Base-by-base conservation (phyloP, 2,329 filamentous ascomycete genomes). In the Fusarium sambucinum region DNA sequence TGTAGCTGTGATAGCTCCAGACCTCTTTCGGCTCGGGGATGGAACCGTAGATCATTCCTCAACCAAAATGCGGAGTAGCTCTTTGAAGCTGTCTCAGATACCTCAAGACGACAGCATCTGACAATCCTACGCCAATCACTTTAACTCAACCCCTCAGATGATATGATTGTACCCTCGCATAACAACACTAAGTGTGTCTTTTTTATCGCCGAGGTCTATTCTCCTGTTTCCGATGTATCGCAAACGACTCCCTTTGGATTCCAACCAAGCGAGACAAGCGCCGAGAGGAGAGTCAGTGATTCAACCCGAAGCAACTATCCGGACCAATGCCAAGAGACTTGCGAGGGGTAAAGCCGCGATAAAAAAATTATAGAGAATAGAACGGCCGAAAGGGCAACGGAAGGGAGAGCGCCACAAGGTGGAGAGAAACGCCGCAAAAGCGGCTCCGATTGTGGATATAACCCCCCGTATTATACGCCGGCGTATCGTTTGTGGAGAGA, bases 11-110 rank as follows among this genome's bases (percentile, higher is more conserved):
- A 23, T 23, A 68, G 51, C 65, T 54, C 51, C 32, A 68, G 59
- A 29, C 45, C 46, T 50, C 41, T 50, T 17, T 47, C 42, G 40
- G 45, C 13, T 55, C 16, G 19, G 54, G 46, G 29, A 47, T 65
- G 42, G 59, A 61, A 57, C 44, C 40, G 65, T 40, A 68, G 66
- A 68, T 68, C 66, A 69, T 54, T 64, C 29, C 42, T 47, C 27
- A 40, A 40, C 42, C 51, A 66, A 55, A 54, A 48, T 65, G 65
- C 65, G 65, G 66, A 68, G 66, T 62, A 69, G 60, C 62, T 52
- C 30, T 46, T 55, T 52, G 32, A 48, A 66, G 62, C 50, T 66
- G 63, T 66, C 56, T 66, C 62, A 56, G 46, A 27, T 42, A 46
- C 33, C 32, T 63, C 44, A 29, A 60, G 55, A 51, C 41, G 60